Percentiles rank a stretch among this genome's conserved stretches.
phyloP scores from a whole-genome alignment of 805 yeast genomes.

The Metschnikowia amazonensis region DNA sequence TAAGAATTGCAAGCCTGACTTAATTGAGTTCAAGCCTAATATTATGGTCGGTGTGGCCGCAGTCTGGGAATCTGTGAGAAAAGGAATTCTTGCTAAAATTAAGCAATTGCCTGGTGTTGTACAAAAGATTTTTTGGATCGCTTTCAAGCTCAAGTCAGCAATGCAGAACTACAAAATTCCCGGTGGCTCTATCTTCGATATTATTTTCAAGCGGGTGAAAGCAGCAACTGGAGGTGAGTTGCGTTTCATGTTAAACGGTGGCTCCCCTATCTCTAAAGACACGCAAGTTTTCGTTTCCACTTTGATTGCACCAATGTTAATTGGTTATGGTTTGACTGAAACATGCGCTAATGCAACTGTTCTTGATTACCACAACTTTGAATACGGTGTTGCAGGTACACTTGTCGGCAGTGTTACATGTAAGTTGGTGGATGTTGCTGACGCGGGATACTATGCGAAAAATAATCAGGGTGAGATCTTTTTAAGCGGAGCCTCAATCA shows the following conservation, averaged over 20 bases:
- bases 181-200: slow-evolving; percentile 65
- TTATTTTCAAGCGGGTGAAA: slow-evolving; percentile 82
- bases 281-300: slow-evolving; percentile 79
- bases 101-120: slow-evolving; percentile 57
- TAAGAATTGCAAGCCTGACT: slow-evolving; percentile 83
- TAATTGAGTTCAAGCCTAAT: slow-evolving; percentile 83
- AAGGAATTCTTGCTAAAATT: slow-evolving; percentile 82
- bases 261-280: slow-evolving; percentile 78
- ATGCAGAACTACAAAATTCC: slow-evolving; percentile 68
- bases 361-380: slow-evolving; percentile 60
- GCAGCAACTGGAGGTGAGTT: slow-evolving; percentile 93
- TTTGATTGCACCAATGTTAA: slow-evolving; percentile 77
- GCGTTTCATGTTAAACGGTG: slow-evolving; percentile 77
- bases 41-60: slow-evolving; percentile 98
- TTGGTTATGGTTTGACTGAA: slow-evolving; percentile 97
- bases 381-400: slow-evolving; percentile 77
- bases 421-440: slow-evolving; percentile 86
- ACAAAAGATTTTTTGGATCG: slow-evolving; percentile 87
- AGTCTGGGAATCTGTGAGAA: slow-evolving; percentile 93
- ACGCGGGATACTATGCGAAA: slow-evolving; percentile 86
- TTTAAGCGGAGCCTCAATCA: slow-evolving; percentile 70
- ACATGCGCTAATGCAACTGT: slow-evolving; percentile 87
- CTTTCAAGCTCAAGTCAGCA: slow-evolving; percentile 68
- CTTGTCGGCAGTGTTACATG: slow-evolving; percentile 78
- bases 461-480: slow-evolving; percentile 91